Conservation (phyloP, 2,329 filamentous ascomycete genomes). For the Peltaster fructicola region DNA sequence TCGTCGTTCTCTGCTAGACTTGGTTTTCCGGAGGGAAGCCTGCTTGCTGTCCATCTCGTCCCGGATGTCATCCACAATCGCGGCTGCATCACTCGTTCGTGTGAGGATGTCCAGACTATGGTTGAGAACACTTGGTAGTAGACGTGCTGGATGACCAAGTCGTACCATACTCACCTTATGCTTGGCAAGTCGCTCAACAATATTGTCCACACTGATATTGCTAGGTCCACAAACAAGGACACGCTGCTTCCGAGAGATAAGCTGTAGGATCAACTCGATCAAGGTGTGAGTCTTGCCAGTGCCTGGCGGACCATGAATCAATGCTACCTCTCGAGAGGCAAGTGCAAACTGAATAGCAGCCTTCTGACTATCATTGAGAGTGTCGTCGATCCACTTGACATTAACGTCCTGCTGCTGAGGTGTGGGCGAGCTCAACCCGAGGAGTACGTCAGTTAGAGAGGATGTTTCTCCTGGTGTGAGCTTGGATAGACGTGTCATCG, state of each 20-base stretch:
- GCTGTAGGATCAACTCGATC: slow-evolving; percentile 86
- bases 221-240: slow-evolving; percentile 90
- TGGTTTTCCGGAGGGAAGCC: slow-evolving; percentile 71
- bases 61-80: slow-evolving; percentile 76
- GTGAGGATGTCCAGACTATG: slow-evolving; percentile 87
- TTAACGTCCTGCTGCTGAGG: too few species aligned
- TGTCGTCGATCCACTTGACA: slow-evolving; percentile 37
- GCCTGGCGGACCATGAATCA: slow-evolving; percentile 89
- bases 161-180: slow-evolving; percentile 77
- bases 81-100: slow-evolving; percentile 73
- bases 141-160: slow-evolving; percentile 77
- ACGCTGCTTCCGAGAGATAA: slow-evolving; percentile 54
- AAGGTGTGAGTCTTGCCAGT: slow-evolving; percentile 95
- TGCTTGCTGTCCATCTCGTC: slow-evolving; percentile 89
- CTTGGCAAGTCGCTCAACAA: slow-evolving; percentile 67
- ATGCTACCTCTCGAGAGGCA: slow-evolving; percentile 59
- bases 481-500: slow-evolving; percentile 42
- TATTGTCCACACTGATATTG: slow-evolving; percentile 96
- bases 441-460: slow-evolving; percentile 41
- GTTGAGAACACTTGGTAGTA: slow-evolving; percentile 71
- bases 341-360: slow-evolving; percentile 64
- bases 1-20: slow-evolving; percentile 58
- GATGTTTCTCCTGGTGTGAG: slow-evolving; percentile 38
- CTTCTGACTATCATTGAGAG: slow-evolving; percentile 43
- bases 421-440: slow-evolving; percentile 39